These are phyloP conservation scores for Paramecium caudatum DNA, from an alignment of 73 alveolate genomes.

Conservation along the genomic window DNA sequence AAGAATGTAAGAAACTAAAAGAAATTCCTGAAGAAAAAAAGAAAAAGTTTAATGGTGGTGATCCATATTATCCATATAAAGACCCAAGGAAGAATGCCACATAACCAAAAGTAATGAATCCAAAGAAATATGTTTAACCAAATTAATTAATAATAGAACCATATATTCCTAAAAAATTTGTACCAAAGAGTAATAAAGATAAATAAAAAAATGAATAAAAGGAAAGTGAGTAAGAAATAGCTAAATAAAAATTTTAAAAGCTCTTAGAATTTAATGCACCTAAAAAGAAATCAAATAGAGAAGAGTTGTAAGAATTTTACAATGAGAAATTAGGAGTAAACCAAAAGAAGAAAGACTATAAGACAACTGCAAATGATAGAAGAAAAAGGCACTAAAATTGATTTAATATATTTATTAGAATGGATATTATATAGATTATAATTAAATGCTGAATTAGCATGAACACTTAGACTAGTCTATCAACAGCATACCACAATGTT, in stretches of 20 bases:
- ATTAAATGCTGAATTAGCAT: slow-evolving; percentile 35
- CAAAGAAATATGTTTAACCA: too few relatives aligned
- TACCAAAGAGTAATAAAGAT: not conserved
- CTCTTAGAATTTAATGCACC: not conserved
- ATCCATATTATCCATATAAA: not conserved
- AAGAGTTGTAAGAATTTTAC: not conserved
- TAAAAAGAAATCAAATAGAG: not conserved
- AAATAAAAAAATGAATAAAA: not conserved
- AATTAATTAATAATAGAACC: not conserved
- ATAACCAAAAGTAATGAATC: not conserved
- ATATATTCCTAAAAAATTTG: not conserved
- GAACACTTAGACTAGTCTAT: slow-evolving; percentile 4
- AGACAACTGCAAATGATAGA: not conserved
- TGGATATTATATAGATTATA: too few relatives aligned
- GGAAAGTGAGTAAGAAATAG: not conserved
- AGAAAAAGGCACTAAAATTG: not conserved
- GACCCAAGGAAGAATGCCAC: not conserved
- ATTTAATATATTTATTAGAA: slow-evolving; percentile 14
- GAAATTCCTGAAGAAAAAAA: not conserved
- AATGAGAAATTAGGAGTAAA: not conserved
- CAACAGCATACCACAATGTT: too few relatives aligned
- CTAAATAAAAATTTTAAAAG: not conserved
- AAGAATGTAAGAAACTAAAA: slow-evolving; percentile 10
- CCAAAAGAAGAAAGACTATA: not conserved
- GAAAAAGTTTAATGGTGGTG: not conserved